Evolutionary conservation across 2,329 filamentous ascomycete genomes (phyloP).

Genomic region (Monosporascus sp.): DNA sequence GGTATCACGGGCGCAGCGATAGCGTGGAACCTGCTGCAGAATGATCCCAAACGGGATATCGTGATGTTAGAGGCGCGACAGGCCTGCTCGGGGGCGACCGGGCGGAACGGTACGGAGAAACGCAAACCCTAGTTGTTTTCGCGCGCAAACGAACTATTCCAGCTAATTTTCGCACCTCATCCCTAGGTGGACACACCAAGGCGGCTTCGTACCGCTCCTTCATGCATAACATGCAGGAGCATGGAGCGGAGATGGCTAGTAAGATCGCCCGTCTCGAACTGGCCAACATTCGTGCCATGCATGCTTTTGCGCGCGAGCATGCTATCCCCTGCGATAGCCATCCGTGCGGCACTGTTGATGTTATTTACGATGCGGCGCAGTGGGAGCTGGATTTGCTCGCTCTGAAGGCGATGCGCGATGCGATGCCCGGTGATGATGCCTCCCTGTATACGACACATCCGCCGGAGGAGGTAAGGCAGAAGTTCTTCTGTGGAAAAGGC

Average conservation of each 20-base stretch:
- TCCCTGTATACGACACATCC: conserved; percentile 40
- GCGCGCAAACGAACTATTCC: background rate
- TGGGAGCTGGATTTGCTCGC: conserved; percentile 33
- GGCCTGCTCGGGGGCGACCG: conserved; percentile 62
- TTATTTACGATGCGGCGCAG: conserved; percentile 46
- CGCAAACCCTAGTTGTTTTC: background rate
- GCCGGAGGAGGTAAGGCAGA: conserved; percentile 34
- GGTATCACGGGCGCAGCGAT: conserved; percentile 59
- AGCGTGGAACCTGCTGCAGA: conserved; percentile 46
- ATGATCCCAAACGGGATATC: conserved; percentile 32
- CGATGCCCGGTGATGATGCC: conserved; percentile 37
- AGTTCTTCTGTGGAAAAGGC: conserved; percentile 32
- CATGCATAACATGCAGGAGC: conserved; percentile 34
- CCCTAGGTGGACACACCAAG: conserved; percentile 37
- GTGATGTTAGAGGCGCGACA: conserved; percentile 62
- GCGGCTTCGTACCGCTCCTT: conserved; percentile 45
- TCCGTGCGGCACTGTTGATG: conserved; percentile 50
- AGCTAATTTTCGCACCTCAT: background rate
- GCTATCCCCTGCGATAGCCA: conserved; percentile 44
- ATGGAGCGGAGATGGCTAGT: conserved; percentile 45
- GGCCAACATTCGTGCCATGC: conserved; percentile 48
- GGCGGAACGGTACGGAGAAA: conserved; percentile 42
- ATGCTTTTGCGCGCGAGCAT: conserved; percentile 45
- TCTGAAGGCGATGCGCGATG: conserved; percentile 39
- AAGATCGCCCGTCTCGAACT: conserved; percentile 48